Evolutionary conservation across 2,329 filamentous ascomycete species (phyloP), one percentile per base, ranked within the genome.

Genomic region (Chrysosporium keratinophilum): DNA sequence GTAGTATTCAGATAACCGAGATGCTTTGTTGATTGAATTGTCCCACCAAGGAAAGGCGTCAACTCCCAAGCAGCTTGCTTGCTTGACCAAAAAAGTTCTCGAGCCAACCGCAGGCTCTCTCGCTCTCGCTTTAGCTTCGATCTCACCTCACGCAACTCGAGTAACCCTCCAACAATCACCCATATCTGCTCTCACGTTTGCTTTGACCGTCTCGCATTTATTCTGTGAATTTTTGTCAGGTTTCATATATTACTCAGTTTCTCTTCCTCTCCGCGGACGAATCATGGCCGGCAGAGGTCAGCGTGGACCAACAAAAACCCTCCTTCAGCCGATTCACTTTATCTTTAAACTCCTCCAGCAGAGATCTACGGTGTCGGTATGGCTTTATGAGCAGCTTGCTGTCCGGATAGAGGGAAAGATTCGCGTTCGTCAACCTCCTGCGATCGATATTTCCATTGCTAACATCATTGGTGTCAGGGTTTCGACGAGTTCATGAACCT

Each of bases 401-500:
- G 90, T 95, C 66, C 80, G 93, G 57, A 96, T 98, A 66, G 90
- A 97, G 74, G 93, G 93, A 58, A 95, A 91, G 75, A 95, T 98
- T 61, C 82, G 93, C 65, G 91, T 95, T 71, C 59, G 83, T 55
- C 14, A 10, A 20, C 54, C 43, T n/a, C 28, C 43, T n/a, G 44
- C 51, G 20, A 10, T 19, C 12, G 28, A 42, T 23, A 58, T 43
- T 46, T 12, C 35, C 20, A 12, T 56, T 19, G 33, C 50, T 40
- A 42, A 51, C 41, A 52, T 59, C 46, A 58, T 20, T 39, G 6
- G 6, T 15, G 35, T 23, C 59, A 95, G 89, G 90, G 93, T 12
- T 98, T 98, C 62, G 93, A 98, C 69, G 93, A 98, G 72, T 98
- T 97, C 75, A 96, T 98, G 90, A 98, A 98, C 74, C 77, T 98